Evolutionary conservation across 257 asterid species (phyloP), one percentile per base, ranked within the genome.

Genomic region (Solanum microdontum): DNA sequence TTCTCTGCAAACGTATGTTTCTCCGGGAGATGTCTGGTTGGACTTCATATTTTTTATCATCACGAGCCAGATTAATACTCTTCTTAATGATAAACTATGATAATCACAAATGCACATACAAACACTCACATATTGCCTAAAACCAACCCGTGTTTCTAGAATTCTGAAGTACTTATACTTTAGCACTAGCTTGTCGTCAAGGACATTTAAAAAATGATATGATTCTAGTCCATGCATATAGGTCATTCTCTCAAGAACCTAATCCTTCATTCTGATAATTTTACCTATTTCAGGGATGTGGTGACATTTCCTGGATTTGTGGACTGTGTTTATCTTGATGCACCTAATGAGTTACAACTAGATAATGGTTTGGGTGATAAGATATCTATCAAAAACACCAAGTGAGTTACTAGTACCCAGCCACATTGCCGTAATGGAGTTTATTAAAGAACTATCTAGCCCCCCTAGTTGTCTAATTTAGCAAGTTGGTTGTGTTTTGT

Each of bases 281-380:
- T 86, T 76, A 83, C 86, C 43, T 80, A 32, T 76, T 32, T 30
- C 93, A 97, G 99, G 98, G 99, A 95, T 88, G 87, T 26, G 23
- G 93, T 96, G 87, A 93, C 97, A 30, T 97, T 97, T 90, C 99
- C 99, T 15, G 98, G 99, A 91, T 96, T 96, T 87, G 99, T 97
- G 24, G 99, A 97, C 92, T 97, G 97, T 76, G 33, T 97, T 84
- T 97, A 97, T 93, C 98, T 97, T 86, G 98, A 93, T 87, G 95
- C 99, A 88, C 98, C 99, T 12, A 79, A 26, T 4, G 98, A 94
- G 92, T 79, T 97, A 77, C 92, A 93, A 82, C 92, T 97, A 90
- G 92, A 97, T 83, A 97, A 95, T 87, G 99, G 98, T 84, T 91
- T 95, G 90, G 99, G 98, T 72, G 92, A 93, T 76, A 90, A 88